Evolutionary conservation across 1,284 basidiomycete species (phyloP).

Genomic region (Papiliotrema terrestris): DNA sequence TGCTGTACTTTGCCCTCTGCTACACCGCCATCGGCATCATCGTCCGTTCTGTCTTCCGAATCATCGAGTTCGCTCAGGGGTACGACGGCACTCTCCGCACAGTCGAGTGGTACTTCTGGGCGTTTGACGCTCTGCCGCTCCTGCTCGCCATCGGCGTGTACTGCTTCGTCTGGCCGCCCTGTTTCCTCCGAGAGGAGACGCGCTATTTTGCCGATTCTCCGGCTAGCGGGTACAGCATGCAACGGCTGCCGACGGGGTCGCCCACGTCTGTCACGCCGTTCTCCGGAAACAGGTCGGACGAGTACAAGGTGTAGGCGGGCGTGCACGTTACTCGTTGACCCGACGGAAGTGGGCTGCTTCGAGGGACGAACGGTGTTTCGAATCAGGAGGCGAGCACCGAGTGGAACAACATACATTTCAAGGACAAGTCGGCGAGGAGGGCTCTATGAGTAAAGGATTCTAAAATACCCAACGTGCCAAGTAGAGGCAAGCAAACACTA

Average conservation of each 20-base stretch:
- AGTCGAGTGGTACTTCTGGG: slow-evolving; percentile 62
- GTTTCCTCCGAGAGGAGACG: neutral
- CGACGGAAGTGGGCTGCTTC: too few relatives aligned
- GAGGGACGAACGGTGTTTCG: too few relatives aligned
- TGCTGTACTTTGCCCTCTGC: slow-evolving; percentile 55
- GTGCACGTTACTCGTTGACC: too few relatives aligned
- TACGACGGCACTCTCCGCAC: slow-evolving; percentile 62
- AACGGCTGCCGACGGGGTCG: neutral
- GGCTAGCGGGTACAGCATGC: neutral
- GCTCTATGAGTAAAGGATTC: too few relatives aligned
- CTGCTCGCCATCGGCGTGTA: slow-evolving; percentile 57
- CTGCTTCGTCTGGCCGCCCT: slow-evolving; percentile 33
- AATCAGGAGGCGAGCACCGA: too few relatives aligned
- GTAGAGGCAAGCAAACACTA: too few relatives aligned
- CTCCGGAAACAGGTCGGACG: too few relatives aligned
- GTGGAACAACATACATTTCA: too few relatives aligned
- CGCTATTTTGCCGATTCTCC: neutral
- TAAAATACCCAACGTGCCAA: too few relatives aligned
- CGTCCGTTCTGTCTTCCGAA: slow-evolving; percentile 65
- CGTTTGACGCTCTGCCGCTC: slow-evolving; percentile 58
- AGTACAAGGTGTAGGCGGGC: too few relatives aligned
- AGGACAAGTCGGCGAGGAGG: too few relatives aligned
- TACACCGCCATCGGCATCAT: slow-evolving; percentile 63
- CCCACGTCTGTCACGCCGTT: neutral
- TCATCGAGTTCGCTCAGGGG: slow-evolving; percentile 63